These are phyloP conservation scores for Neurospora terricola DNA, from an alignment of 495 filamentous ascomycete genomes.

Conservation along the genomic window DNA sequence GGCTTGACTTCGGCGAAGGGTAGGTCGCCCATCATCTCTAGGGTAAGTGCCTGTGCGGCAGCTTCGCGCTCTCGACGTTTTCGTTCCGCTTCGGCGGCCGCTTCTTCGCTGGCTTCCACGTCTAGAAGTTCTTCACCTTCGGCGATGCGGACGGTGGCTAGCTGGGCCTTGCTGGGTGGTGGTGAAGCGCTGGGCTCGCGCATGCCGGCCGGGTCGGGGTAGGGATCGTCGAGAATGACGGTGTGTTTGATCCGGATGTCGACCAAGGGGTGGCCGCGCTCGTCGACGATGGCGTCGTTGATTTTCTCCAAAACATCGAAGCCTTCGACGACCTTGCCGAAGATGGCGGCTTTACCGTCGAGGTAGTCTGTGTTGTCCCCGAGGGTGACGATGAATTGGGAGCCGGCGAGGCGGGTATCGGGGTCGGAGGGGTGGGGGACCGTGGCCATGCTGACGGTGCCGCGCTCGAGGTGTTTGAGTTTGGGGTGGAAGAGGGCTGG, in stretches of 20 bases:
- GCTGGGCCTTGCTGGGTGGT: slow-evolving; percentile 70
- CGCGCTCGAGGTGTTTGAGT: slow-evolving; percentile 73
- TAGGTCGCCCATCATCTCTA: slow-evolving; percentile 97
- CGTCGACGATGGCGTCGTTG: slow-evolving; percentile 79
- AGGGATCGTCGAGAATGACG: slow-evolving; percentile 81
- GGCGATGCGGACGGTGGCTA: slow-evolving; percentile 85
- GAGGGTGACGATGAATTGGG: slow-evolving; percentile 84
- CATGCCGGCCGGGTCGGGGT: slow-evolving; percentile 64
- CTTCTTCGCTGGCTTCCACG: slow-evolving; percentile 55
- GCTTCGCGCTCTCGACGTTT: slow-evolving; percentile 82
- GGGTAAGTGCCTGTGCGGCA: slow-evolving; percentile 82
- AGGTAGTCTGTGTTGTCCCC: slow-evolving; percentile 81
- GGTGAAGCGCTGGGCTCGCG: slow-evolving; percentile 70
- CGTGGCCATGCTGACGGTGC: slow-evolving; percentile 92
- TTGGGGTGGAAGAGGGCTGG: slow-evolving; percentile 72
- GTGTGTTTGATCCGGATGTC: slow-evolving; percentile 93
- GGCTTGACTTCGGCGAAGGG: slow-evolving; percentile 97
- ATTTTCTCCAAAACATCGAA: slow-evolving; percentile 90
- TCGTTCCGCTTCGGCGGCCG: slow-evolving; percentile 70
- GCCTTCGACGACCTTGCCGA: slow-evolving; percentile 88
- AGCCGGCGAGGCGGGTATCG: slow-evolving; percentile 69
- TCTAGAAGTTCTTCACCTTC: slow-evolving; percentile 71
- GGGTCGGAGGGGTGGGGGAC: slow-evolving; percentile 65
- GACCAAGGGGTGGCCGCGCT: slow-evolving; percentile 69
- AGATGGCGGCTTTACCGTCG: slow-evolving; percentile 86